phyloP scores from a whole-genome alignment of 495 filamentous ascomycete genomes.

The Penicillium silybi region DNA sequence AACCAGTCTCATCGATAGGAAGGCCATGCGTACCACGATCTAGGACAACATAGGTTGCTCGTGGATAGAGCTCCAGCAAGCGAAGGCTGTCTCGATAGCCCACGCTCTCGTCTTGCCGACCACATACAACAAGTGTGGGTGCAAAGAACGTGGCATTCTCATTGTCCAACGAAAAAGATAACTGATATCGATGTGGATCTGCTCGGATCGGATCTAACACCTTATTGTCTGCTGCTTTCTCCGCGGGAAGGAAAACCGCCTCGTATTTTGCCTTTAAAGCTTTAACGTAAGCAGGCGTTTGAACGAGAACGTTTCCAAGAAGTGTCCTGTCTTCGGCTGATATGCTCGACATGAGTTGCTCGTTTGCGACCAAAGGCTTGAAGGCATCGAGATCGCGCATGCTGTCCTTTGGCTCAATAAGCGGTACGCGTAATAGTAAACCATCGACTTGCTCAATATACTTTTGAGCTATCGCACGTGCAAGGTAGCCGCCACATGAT shows the following conservation, averaged over 20 bases:
- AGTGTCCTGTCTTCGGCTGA: slow-evolving; percentile 21
- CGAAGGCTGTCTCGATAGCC: slow-evolving; percentile 32
- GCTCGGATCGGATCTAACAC: slow-evolving; percentile 26
- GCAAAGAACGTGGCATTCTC: slow-evolving; percentile 22
- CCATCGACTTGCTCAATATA: slow-evolving; percentile 27
- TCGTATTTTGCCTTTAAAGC: slow-evolving; percentile 25
- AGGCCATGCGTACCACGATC: slow-evolving; percentile 31
- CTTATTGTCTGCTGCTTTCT: slow-evolving; percentile 18
- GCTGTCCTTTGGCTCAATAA: slow-evolving; percentile 26
- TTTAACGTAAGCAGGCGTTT: slow-evolving; percentile 26
- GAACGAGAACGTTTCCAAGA: slow-evolving; percentile 26
- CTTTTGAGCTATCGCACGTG: slow-evolving; percentile 27
- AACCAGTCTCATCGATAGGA: slow-evolving; percentile 27
- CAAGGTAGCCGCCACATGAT: slow-evolving; percentile 29
- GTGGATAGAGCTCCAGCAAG: slow-evolving; percentile 30
- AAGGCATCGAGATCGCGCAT: slow-evolving; percentile 27
- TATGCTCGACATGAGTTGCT: slow-evolving; percentile 22
- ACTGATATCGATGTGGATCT: slow-evolving; percentile 24
- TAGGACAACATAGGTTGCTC: slow-evolving; percentile 27
- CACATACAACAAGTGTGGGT: slow-evolving; percentile 28
- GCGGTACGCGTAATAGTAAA: slow-evolving; percentile 26
- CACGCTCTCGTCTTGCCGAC: slow-evolving; percentile 26
- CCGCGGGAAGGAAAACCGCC: slow-evolving; percentile 15
- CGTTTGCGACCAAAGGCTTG: slow-evolving; percentile 20
- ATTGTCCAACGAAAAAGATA: slow-evolving; percentile 21